These are phyloP conservation scores for Colletotrichum nymphaeae DNA, from an alignment of 2,329 filamentous ascomycete genomes.

Conservation along the genomic window DNA sequence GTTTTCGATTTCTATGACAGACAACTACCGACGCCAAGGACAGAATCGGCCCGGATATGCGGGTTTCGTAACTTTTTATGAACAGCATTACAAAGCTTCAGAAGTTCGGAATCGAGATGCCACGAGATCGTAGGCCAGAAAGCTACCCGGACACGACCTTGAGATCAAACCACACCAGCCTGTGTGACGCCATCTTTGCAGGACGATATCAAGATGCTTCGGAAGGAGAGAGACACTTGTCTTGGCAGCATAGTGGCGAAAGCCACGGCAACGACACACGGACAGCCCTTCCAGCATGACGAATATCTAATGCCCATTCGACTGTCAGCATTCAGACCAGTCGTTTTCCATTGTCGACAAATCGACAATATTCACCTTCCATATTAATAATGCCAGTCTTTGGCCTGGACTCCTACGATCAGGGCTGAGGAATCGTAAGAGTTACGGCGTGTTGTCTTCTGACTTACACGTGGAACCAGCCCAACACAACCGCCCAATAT, in stretches of 20 bases:
- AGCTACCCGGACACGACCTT: no score
- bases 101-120: background rate
- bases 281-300: background rate
- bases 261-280: background rate
- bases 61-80: background rate
- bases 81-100: background rate
- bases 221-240: background rate
- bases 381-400: constrained; percentile 48
- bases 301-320: constrained; percentile 36
- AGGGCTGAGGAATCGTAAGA: background rate
- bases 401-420: constrained; percentile 40
- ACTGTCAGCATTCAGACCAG: constrained; percentile 48
- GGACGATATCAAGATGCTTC: background rate
- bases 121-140: background rate
- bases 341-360: constrained; percentile 53
- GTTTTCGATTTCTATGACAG: constrained; percentile 14
- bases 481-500: constrained; percentile 45
- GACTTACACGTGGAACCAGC: constrained; percentile 49
- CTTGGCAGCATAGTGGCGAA: background rate
- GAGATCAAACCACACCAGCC: background rate
- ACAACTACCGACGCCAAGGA: constrained; percentile 19
- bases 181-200: background rate
- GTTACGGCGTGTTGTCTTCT: background rate
- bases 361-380: constrained; percentile 49
- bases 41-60: constrained; percentile 26